These are phyloP conservation scores for Penicillium sp. DNA, from an alignment of 2,329 filamentous ascomycete genomes.

Conservation along the genomic window DNA sequence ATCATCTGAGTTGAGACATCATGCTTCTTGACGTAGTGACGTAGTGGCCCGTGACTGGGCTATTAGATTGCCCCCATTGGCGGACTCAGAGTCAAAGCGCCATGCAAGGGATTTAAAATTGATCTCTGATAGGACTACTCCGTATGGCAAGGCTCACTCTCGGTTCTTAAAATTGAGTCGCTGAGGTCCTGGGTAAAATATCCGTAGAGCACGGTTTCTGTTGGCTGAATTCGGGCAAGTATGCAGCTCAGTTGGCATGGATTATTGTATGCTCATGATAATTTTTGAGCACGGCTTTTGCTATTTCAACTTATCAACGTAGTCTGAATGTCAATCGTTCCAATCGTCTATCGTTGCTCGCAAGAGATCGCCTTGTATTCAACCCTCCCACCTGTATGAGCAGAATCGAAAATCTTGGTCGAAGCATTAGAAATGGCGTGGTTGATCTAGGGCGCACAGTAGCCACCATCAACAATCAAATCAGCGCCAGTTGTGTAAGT, in stretches of 20 bases:
- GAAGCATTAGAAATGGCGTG: neutral
- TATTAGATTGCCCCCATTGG: neutral
- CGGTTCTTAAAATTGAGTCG: neutral
- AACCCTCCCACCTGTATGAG: neutral
- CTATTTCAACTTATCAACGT: neutral
- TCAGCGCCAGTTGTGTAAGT: conserved; percentile 78
- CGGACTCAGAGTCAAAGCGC: neutral
- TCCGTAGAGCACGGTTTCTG: too few species aligned
- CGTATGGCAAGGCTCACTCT: neutral
- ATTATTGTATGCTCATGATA: neutral
- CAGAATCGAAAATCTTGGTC: neutral
- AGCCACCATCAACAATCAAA: conserved; percentile 75
- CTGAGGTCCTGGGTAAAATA: neutral
- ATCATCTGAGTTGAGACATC: too few species aligned
- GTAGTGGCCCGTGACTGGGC: neutral
- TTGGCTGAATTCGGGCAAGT: too few species aligned
- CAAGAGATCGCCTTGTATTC: neutral
- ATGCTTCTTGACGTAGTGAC: neutral
- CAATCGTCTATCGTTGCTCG: conserved; percentile 8
- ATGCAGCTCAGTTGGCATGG: too few species aligned
- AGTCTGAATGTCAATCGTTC: neutral
- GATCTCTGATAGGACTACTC: neutral
- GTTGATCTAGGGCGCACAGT: conserved; percentile 40
- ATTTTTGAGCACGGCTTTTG: neutral
- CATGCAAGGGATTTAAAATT: neutral